Conservation (phyloP, 2,329 filamentous ascomycete species). For the Fusarium sp. region DNA sequence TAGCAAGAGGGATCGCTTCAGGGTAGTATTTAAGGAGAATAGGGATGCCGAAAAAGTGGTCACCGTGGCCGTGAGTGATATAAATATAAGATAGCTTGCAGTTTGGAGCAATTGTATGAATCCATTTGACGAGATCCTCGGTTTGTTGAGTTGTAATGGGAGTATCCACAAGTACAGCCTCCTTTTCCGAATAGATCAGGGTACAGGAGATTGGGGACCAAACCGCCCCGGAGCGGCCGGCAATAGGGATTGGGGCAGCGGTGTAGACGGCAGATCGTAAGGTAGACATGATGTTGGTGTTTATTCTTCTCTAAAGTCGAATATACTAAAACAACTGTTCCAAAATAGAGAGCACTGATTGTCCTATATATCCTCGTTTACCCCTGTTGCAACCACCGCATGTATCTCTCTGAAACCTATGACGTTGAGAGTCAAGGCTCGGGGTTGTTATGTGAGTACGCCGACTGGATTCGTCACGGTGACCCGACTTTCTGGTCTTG, state of each 20-base stretch:
- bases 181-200: background rate
- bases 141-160: background rate
- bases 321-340: background rate
- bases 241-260: background rate
- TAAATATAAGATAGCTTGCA: slow-evolving; percentile 3
- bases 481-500: background rate
- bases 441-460: background rate
- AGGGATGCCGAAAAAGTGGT: slow-evolving; percentile 8
- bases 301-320: background rate
- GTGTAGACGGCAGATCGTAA: background rate
- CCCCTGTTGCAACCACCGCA: background rate
- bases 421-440: background rate
- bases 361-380: background rate
- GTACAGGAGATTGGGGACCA: slow-evolving; percentile 12
- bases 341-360: background rate
- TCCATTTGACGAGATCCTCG: background rate
- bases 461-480: no score
- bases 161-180: slow-evolving; percentile 7
- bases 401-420: background rate
- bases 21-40: background rate
- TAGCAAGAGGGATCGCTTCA: background rate
- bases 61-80: slow-evolving; percentile 6
- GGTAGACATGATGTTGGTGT: background rate
- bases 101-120: background rate
- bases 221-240: background rate